Percentiles rank a stretch among this genome's conserved stretches.
phyloP scores from a whole-genome alignment of 2,329 filamentous ascomycete genomes.

The Epicoccum nigrum region DNA sequence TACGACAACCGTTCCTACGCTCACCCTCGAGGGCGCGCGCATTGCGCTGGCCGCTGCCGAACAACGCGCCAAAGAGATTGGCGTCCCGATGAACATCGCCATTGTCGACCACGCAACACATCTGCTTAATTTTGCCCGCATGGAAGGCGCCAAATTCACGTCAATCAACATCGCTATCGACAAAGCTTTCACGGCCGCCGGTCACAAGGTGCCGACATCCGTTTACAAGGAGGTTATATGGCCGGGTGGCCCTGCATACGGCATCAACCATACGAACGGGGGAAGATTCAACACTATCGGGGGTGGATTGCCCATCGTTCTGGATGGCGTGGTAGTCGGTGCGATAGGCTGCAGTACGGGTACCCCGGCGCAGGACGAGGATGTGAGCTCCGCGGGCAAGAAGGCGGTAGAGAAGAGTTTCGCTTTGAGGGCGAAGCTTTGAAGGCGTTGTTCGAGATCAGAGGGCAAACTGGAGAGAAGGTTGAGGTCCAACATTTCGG shows the following conservation, averaged over 20 bases:
- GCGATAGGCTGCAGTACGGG: slow-evolving; percentile 63
- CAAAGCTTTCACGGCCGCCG: slow-evolving; percentile 64
- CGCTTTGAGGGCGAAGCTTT: slow-evolving; percentile 50
- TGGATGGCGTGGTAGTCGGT: slow-evolving; percentile 57
- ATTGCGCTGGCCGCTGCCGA: slow-evolving; percentile 46
- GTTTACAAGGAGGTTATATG: slow-evolving; percentile 61
- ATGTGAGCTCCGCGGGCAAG: slow-evolving; percentile 59
- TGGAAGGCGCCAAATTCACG: slow-evolving; percentile 56
- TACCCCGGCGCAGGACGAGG: slow-evolving; percentile 60
- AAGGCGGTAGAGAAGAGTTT: slow-evolving; percentile 53
- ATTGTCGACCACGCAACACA: slow-evolving; percentile 55
- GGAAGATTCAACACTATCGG: slow-evolving; percentile 61
- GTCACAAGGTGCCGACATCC: slow-evolving; percentile 59
- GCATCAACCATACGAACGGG: slow-evolving; percentile 59
- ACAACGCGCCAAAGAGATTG: slow-evolving; percentile 44
- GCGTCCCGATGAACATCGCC: slow-evolving; percentile 57
- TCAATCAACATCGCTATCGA: slow-evolving; percentile 69
- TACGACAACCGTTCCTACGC: slow-evolving; percentile 36
- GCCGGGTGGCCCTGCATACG: slow-evolving; percentile 60
- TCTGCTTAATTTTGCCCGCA: slow-evolving; percentile 55
- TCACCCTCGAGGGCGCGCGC: slow-evolving; percentile 47
- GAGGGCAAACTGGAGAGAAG: no score
- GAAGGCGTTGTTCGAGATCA: no score
- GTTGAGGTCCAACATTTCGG: no score
- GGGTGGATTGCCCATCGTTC: slow-evolving; percentile 59